A percentile compares a stretch with the other conserved stretches of the same genome.
These are phyloP conservation scores for Ceriops decandra DNA, from an alignment of 345 rosid species.

Conservation along the genomic window DNA sequence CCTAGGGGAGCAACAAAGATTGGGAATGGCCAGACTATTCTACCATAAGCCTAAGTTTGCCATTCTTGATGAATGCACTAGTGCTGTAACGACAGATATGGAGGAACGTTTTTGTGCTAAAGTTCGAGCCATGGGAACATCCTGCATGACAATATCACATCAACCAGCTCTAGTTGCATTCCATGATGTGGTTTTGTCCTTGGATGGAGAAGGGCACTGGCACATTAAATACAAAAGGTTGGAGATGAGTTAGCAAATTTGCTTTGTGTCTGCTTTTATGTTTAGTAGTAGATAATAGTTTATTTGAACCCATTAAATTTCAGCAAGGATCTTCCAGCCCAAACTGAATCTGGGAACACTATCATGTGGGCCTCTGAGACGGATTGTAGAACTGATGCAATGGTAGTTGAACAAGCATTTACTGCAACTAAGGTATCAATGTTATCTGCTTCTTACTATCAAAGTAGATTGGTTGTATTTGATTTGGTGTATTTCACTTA, in stretches of 20 bases:
- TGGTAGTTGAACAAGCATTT: conserved; percentile 89
- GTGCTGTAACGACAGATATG: conserved; percentile 99
- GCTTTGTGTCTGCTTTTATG: conserved; percentile 3
- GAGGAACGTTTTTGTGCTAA: conserved; percentile 96
- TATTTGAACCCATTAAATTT: conserved; percentile 20
- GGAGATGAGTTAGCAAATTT: conserved; percentile 17
- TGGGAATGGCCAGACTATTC: conserved; percentile 98
- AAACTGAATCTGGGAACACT: conserved; percentile 44
- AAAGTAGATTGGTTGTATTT: conserved; percentile 9
- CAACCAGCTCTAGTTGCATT: conserved; percentile 98
- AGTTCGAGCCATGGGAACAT: conserved; percentile 98
- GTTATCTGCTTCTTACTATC: background rate
- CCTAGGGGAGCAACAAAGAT: conserved; percentile 95
- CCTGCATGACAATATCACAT: conserved; percentile 98
- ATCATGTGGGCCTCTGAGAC: conserved; percentile 45
- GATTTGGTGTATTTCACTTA: conserved; percentile 9
- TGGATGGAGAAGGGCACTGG: conserved; percentile 99
- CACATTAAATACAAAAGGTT: conserved; percentile 79
- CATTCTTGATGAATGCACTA: conserved; percentile 99
- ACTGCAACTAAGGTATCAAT: conserved; percentile 56
- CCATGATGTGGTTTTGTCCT: conserved; percentile 89
- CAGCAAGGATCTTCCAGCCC: conserved; percentile 63
- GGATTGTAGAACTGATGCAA: conserved; percentile 74
- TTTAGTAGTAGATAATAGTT: conserved; percentile 11
- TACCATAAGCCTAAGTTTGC: conserved; percentile 99